Conservation (phyloP, 306 rosid species). For the Amphicarpaea edgeworthii region DNA sequence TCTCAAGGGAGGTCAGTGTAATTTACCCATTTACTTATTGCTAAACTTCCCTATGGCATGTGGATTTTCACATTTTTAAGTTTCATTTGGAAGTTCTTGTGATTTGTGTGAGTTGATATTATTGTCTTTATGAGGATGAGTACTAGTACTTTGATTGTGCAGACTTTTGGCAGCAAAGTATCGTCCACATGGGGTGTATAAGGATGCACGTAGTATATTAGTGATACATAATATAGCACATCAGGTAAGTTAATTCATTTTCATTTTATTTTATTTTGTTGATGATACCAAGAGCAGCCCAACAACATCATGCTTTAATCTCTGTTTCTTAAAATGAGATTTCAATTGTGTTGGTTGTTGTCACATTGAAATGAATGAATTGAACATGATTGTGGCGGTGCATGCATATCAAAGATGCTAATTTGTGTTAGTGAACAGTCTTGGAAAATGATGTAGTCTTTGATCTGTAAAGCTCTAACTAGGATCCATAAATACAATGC, state of each 20-base stretch:
- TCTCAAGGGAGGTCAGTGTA: not conserved
- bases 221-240: constrained; percentile 89
- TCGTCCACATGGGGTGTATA: constrained; percentile 82
- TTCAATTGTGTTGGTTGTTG: not conserved
- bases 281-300: constrained; percentile 1
- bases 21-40: not conserved
- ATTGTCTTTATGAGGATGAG: constrained; percentile 36
- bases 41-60: constrained; percentile 30
- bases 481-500: constrained; percentile 16
- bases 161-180: constrained; percentile 88
- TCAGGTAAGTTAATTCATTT: constrained; percentile 61
- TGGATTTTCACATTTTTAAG: constrained; percentile 28
- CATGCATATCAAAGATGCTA: constrained; percentile 36
- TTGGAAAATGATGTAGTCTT: not conserved
- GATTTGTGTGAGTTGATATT: constrained; percentile 39
- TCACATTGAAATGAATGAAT: constrained; percentile 36
- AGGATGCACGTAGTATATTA: constrained; percentile 84
- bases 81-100: constrained; percentile 27
- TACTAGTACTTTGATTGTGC: constrained; percentile 50
- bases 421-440: constrained; percentile 23
- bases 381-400: constrained; percentile 30
- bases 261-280: constrained; percentile 11
- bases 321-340: constrained; percentile 18
- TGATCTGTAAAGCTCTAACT: not conserved
- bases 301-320: constrained; percentile 33